A percentile compares a stretch with the other conserved stretches of the same genome.
Conservation (phyloP, 2,329 filamentous ascomycete species). For the Aspergillus aculeatinus region DNA sequence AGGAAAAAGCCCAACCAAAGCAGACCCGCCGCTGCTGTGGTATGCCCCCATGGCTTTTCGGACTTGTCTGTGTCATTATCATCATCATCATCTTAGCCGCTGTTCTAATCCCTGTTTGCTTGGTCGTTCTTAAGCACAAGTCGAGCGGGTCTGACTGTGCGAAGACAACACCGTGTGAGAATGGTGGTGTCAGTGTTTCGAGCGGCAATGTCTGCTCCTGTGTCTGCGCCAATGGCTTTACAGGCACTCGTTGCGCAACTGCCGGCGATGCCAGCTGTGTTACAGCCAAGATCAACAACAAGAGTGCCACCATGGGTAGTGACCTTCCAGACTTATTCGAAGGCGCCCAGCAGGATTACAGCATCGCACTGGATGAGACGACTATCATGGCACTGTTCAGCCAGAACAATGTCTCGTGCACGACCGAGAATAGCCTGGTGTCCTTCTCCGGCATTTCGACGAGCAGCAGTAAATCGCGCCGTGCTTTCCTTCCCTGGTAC, state of each 20-base stretch:
- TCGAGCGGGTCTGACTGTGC: conserved; percentile 51
- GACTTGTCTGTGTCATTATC: conserved; percentile 64
- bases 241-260: conserved; percentile 59
- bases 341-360: conserved; percentile 66
- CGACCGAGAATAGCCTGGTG: conserved; percentile 81
- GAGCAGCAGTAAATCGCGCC: conserved; percentile 28
- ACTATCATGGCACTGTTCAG: conserved; percentile 76
- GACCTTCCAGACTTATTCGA: conserved; percentile 73
- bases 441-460: conserved; percentile 66
- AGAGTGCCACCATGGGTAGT: conserved; percentile 76
- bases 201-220: conserved; percentile 72
- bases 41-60: conserved; percentile 74
- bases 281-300: conserved; percentile 47
- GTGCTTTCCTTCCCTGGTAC: conserved; percentile 16
- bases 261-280: conserved; percentile 55
- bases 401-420: conserved; percentile 72
- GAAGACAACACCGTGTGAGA: conserved; percentile 64
- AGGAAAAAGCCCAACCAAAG: conserved; percentile 23
- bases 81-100: conserved; percentile 76
- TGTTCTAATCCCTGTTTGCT: conserved; percentile 71
- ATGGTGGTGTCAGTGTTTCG: conserved; percentile 76
- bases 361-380: conserved; percentile 69
- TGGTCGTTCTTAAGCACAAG: conserved; percentile 59
- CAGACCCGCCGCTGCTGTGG: conserved; percentile 72
- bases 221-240: conserved; percentile 86